Percentiles rank a stretch among this genome's conserved stretches.
Evolutionary conservation across 805 yeast genomes (phyloP).

Genomic region (Yamadazyma sp.): DNA sequence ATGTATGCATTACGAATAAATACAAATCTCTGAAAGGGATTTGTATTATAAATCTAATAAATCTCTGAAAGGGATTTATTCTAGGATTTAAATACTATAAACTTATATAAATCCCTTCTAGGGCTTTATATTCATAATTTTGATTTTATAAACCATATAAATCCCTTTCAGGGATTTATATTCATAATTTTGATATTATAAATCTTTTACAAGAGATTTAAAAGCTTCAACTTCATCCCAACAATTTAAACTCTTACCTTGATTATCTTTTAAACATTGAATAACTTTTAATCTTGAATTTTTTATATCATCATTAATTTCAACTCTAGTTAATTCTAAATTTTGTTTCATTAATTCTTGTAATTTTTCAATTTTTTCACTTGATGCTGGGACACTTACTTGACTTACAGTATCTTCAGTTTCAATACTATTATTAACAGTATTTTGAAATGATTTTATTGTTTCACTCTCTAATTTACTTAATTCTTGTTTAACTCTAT

Average conservation of each 20-base stretch:
- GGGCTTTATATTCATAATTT: no score
- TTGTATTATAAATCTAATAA: no score
- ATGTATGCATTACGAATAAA: not conserved
- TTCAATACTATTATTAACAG: slow-evolving; percentile 40
- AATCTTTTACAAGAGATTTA: slow-evolving; percentile 52
- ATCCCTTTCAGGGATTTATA: no score
- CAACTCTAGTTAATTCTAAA: slow-evolving; percentile 28
- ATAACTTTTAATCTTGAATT: slow-evolving; percentile 50
- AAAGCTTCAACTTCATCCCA: slow-evolving; percentile 77
- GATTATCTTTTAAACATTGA: slow-evolving; percentile 59
- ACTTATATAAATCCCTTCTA: no score
- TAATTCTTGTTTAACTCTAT: slow-evolving; percentile 58
- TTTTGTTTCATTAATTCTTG: slow-evolving; percentile 33
- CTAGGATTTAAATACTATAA: no score
- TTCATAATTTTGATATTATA: no score
- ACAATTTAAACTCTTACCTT: slow-evolving; percentile 70
- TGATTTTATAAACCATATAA: no score
- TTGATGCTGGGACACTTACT: slow-evolving; percentile 27
- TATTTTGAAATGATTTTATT: slow-evolving; percentile 47
- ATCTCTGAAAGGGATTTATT: no score
- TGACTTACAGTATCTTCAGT: slow-evolving; percentile 26
- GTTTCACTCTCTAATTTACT: slow-evolving; percentile 53
- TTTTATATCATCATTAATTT: slow-evolving; percentile 36
- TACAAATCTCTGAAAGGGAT: not conserved
- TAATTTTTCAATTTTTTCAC: slow-evolving; percentile 42